These are phyloP conservation scores for Termitomyces sp. DNA, from an alignment of 768 basidiomycete genomes.

Conservation along the genomic window DNA sequence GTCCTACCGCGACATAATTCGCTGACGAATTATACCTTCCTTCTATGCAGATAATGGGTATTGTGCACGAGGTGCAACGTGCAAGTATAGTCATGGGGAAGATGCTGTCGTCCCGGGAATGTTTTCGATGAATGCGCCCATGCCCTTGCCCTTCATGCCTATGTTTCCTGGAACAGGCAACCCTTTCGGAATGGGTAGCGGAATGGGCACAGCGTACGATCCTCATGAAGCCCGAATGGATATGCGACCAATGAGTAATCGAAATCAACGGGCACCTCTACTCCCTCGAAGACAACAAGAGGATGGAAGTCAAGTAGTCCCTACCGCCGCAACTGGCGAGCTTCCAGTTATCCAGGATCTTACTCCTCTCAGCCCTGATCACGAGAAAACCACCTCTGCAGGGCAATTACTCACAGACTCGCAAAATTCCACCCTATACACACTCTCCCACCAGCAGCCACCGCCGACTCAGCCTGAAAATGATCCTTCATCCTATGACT, in stretches of 20 bases:
- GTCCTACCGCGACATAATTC: background rate
- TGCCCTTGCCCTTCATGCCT: conserved; percentile 58
- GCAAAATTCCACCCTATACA: conserved; percentile 22
- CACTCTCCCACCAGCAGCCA: conserved; percentile 14
- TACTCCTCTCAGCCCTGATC: conserved; percentile 47
- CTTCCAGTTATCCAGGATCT: conserved; percentile 82
- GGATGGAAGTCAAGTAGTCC: conserved; percentile 35
- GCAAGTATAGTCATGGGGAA: conserved; percentile 91
- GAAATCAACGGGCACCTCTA: conserved; percentile 49
- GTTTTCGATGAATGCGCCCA: conserved; percentile 46
- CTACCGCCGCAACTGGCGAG: conserved; percentile 52
- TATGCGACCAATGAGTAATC: conserved; percentile 50
- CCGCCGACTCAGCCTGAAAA: background rate
- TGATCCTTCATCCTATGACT: conserved; percentile 6
- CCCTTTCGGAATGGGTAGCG: conserved; percentile 45
- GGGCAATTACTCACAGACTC: conserved; percentile 16
- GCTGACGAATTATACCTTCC: conserved; percentile 2
- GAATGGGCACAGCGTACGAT: conserved; percentile 54
- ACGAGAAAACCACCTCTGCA: conserved; percentile 20
- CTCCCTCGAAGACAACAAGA: conserved; percentile 52
- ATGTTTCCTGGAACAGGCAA: conserved; percentile 57
- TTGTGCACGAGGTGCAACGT: conserved; percentile 82
- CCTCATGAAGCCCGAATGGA: conserved; percentile 79
- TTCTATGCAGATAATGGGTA: conserved; percentile 70
- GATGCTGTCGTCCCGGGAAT: conserved; percentile 76